These are phyloP conservation scores for Cyphellophora attinorum DNA, from an alignment of 2,329 filamentous ascomycete genomes.

Conservation along the genomic window DNA sequence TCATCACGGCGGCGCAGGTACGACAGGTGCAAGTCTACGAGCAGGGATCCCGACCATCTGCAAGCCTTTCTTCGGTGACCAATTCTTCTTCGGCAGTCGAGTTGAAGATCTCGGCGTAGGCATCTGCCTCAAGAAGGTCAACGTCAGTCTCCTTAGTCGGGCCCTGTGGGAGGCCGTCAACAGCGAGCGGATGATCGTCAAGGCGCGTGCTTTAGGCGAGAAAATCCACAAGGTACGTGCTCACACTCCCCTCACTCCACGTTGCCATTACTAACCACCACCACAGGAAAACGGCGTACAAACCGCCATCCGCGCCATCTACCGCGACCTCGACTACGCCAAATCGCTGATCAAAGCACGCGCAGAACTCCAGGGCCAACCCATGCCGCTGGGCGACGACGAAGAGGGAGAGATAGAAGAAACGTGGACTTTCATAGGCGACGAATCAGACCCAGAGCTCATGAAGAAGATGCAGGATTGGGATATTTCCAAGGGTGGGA, in stretches of 20 bases:
- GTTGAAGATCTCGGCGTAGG: slow-evolving; percentile 92
- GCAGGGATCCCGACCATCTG: slow-evolving; percentile 91
- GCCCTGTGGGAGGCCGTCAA: slow-evolving; percentile 88
- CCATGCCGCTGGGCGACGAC: slow-evolving; percentile 22
- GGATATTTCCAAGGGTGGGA: slow-evolving; percentile 8
- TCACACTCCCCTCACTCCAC: not conserved
- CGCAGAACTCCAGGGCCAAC: slow-evolving; percentile 19
- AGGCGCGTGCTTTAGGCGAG: slow-evolving; percentile 72
- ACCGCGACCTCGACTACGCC: slow-evolving; percentile 90
- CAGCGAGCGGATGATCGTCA: slow-evolving; percentile 81
- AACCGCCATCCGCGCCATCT: slow-evolving; percentile 82
- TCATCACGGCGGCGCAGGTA: slow-evolving; percentile 90
- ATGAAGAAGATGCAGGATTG: slow-evolving; percentile 24
- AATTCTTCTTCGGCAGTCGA: slow-evolving; percentile 86
- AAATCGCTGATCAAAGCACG: slow-evolving; percentile 66
- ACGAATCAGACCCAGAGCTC: slow-evolving; percentile 41
- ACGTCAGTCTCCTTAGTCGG: slow-evolving; percentile 72
- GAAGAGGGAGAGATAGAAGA: slow-evolving; percentile 60
- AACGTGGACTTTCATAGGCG: slow-evolving; percentile 83
- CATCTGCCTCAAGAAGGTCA: slow-evolving; percentile 79
- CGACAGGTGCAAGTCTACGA: slow-evolving; percentile 83
- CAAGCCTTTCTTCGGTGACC: slow-evolving; percentile 94
- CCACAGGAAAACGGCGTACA: slow-evolving; percentile 78
- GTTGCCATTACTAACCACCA: slow-evolving; percentile 21
- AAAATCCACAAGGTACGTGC: slow-evolving; percentile 70